Percentiles rank a stretch among this genome's conserved stretches.
Conservation (phyloP, 2,329 filamentous ascomycete species). For the Pyrenophora seminiperda region DNA sequence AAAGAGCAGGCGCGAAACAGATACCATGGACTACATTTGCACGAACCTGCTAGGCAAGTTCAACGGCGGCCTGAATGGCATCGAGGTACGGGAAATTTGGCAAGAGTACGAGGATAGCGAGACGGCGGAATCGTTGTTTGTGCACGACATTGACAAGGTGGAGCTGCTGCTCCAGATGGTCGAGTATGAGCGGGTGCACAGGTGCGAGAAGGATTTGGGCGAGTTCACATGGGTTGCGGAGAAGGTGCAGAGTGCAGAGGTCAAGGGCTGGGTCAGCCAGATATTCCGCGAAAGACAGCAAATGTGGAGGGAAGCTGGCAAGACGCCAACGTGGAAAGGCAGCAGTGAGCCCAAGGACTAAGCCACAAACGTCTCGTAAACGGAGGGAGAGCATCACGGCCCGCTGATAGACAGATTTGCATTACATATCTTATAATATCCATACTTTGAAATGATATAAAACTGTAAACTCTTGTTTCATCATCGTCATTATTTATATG, state of each 20-base stretch:
- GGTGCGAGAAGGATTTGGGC: constrained; percentile 72
- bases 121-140: constrained; percentile 84
- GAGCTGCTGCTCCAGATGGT: constrained; percentile 94
- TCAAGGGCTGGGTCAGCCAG: constrained; percentile 77
- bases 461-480: too few species aligned
- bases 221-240: constrained; percentile 84
- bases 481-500: too few species aligned
- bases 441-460: too few species aligned
- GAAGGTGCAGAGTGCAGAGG: constrained; percentile 75
- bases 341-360: constrained; percentile 30
- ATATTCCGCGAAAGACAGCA: constrained; percentile 75
- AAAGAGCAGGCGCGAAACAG: constrained; percentile 83
- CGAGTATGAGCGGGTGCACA: constrained; percentile 82
- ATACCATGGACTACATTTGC: constrained; percentile 91
- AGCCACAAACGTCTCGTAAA: neutral
- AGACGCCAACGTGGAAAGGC: constrained; percentile 39
- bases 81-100: constrained; percentile 80
- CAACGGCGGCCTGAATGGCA: constrained; percentile 69
- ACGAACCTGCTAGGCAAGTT: constrained; percentile 73
- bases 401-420: too few species aligned
- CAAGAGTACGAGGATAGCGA: constrained; percentile 90
- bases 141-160: constrained; percentile 97
- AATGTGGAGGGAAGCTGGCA: constrained; percentile 66
- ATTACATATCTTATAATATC: too few species aligned
- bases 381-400: too few species aligned